phyloP scores from a whole-genome alignment of 2,329 filamentous ascomycete species.

The Phaeosphaeriaceae sp. region DNA sequence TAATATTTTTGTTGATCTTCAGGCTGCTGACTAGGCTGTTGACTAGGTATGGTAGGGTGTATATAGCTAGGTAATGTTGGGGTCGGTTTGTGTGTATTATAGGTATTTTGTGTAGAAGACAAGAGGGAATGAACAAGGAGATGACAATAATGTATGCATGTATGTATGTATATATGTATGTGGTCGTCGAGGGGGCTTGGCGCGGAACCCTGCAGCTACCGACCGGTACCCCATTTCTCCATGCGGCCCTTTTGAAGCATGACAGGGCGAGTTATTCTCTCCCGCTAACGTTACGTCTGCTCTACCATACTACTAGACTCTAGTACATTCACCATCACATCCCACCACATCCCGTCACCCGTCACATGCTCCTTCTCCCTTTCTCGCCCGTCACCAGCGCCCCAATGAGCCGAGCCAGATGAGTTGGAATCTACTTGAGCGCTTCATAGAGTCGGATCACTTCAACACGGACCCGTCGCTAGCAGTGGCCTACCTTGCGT shows the following conservation, averaged over 20 bases:
- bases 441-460: slow-evolving; percentile 92
- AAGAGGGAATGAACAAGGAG: too few species aligned
- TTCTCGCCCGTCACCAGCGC: slow-evolving; percentile 23
- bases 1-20: slow-evolving; percentile 94
- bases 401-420: slow-evolving; percentile 53
- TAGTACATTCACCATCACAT: too few species aligned
- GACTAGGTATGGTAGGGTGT: slow-evolving; percentile 7
- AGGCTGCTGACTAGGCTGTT: slow-evolving; percentile 65
- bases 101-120: too few species aligned
- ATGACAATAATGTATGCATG: too few species aligned
- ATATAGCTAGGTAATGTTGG: slow-evolving; percentile 3
- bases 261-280: background rate
- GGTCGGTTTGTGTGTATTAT: too few species aligned
- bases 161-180: too few species aligned
- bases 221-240: slow-evolving; percentile 14
- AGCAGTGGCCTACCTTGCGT: slow-evolving; percentile 88
- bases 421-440: slow-evolving; percentile 83
- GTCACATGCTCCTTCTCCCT: slow-evolving; percentile 3
- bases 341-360: too few species aligned
- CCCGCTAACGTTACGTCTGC: too few species aligned
- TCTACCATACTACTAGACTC: too few species aligned
- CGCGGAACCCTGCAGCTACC: slow-evolving; percentile 17
- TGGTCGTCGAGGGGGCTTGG: slow-evolving; percentile 15
- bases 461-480: slow-evolving; percentile 91
- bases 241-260: slow-evolving; percentile 29